Evolutionary conservation across 202 grass and related monocot species (phyloP).

Genomic region (Setaria italica): DNA sequence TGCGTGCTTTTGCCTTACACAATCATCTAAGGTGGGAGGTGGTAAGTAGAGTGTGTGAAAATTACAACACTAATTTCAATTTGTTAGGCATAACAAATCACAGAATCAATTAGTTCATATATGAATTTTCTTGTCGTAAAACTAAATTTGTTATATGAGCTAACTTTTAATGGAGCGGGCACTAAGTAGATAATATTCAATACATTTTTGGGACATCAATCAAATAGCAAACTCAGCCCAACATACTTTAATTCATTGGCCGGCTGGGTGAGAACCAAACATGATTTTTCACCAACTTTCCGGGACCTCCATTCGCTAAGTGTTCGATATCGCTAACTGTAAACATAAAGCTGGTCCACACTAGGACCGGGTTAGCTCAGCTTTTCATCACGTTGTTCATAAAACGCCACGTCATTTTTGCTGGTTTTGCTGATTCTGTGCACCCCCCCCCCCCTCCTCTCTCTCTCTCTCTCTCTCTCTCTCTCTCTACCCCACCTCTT

Average conservation of each 20-base stretch:
- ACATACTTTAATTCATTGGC: not conserved
- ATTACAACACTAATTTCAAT: too few relatives aligned
- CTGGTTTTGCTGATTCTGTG: not conserved
- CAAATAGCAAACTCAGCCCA: not conserved
- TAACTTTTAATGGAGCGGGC: not conserved
- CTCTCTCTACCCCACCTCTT: constrained; percentile 2
- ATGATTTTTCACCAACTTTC: constrained; percentile 31
- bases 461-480: not conserved
- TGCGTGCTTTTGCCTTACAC: too few relatives aligned
- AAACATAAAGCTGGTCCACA: constrained; percentile 22
- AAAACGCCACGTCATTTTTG: constrained; percentile 29
- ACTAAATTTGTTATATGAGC: not conserved
- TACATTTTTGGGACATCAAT: not conserved
- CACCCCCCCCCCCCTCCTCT: not conserved
- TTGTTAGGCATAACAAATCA: too few relatives aligned
- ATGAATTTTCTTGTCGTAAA: not conserved
- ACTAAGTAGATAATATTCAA: not conserved
- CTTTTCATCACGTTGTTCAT: constrained; percentile 20
- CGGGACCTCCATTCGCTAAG: not conserved
- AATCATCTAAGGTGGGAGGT: too few relatives aligned
- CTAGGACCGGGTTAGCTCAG: not conserved
- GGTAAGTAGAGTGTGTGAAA: too few relatives aligned
- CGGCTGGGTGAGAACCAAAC: not conserved
- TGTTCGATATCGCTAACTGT: constrained; percentile 16
- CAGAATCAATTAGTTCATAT: not conserved